phyloP scores from a whole-genome alignment of 805 yeast species.

The Saccharomycopsis lassenensis region DNA sequence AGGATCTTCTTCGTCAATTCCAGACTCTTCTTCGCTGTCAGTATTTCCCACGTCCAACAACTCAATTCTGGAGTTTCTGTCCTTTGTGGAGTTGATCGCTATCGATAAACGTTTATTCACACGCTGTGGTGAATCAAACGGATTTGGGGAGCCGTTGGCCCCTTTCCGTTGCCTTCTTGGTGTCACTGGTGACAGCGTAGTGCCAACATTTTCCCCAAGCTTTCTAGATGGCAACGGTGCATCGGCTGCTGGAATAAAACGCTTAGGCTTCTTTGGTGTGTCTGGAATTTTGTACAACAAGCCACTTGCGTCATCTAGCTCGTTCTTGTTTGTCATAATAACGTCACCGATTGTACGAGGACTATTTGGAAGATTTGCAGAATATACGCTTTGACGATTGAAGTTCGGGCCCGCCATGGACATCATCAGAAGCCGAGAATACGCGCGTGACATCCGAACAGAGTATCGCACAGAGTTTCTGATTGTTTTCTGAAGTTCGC shows the following conservation, averaged over 20 bases:
- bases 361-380: conserved; percentile 10
- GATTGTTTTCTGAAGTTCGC: conserved; percentile 66
- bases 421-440: conserved; percentile 17
- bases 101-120: conserved; percentile 14
- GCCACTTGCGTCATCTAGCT: conserved; percentile 33
- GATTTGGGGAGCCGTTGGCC: background rate
- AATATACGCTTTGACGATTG: conserved; percentile 8
- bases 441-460: conserved; percentile 38
- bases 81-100: conserved; percentile 12
- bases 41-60: conserved; percentile 11
- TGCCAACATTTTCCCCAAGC: no score
- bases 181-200: no score
- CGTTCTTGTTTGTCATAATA: conserved; percentile 32
- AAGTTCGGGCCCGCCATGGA: conserved; percentile 4
- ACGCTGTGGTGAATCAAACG: background rate
- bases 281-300: conserved; percentile 17
- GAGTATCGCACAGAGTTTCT: conserved; percentile 78
- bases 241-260: conserved; percentile 15
- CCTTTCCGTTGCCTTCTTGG: no score
- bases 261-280: no score
- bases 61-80: conserved; percentile 14
- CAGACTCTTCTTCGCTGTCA: conserved; percentile 3
- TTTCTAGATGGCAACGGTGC: conserved; percentile 19
- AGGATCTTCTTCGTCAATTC: conserved; percentile 6
- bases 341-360: conserved; percentile 36